Conservation (phyloP, 2,329 filamentous ascomycete genomes). For the Penicillium sp. region DNA sequence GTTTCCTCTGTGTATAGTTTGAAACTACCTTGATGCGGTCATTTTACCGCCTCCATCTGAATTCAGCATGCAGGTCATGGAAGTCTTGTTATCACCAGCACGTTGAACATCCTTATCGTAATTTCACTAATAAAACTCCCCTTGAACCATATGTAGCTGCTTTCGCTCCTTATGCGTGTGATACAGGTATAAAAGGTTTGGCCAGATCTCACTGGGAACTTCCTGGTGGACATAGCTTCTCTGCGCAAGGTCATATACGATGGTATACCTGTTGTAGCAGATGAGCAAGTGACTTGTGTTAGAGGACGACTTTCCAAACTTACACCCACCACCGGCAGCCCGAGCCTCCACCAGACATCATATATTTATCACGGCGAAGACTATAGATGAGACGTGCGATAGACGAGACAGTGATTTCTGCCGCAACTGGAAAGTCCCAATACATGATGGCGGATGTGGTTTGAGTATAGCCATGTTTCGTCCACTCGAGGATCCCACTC, state of each 20-base stretch:
- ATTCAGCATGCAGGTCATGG: too few relatives aligned
- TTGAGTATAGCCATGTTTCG: neutral
- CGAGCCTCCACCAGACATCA: constrained; percentile 14
- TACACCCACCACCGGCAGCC: constrained; percentile 13
- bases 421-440: constrained; percentile 1
- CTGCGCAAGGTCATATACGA: constrained; percentile 1
- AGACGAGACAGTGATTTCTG: neutral
- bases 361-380: constrained; percentile 9
- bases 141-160: neutral
- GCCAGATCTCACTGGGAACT: constrained; percentile 1
- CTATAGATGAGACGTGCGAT: constrained; percentile 1
- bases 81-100: too few relatives aligned
- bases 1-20: too few relatives aligned
- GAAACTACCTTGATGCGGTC: too few relatives aligned
- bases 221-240: constrained; percentile 2
- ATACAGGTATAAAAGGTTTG: neutral
- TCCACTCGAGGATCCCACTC: constrained; percentile 1
- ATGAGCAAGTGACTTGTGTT: neutral
- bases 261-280: constrained; percentile 1
- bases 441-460: constrained; percentile 1
- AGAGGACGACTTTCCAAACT: constrained; percentile 1
- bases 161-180: constrained; percentile 1
- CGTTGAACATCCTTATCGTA: too few relatives aligned
- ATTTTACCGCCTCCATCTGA: too few relatives aligned
- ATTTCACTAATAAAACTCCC: neutral